Evolutionary conservation across 2,329 filamentous ascomycete species (phyloP).

Genomic region (Pyrenophora tritici-repentis): DNA sequence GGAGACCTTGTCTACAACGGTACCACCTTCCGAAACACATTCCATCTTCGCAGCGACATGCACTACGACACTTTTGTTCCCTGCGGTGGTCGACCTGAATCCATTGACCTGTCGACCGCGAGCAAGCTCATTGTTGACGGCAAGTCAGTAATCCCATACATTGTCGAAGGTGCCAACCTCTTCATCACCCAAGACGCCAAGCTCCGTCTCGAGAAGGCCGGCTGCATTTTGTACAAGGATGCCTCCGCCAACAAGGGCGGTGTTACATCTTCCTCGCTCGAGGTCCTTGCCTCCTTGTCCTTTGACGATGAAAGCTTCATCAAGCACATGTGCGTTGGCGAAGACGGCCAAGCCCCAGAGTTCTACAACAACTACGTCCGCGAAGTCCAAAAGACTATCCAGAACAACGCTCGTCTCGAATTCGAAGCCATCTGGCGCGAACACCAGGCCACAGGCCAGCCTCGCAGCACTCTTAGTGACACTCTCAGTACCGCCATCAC

Average conservation of each 20-base stretch:
- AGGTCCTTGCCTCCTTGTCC: slow-evolving; percentile 90
- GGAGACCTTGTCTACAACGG: slow-evolving; percentile 90
- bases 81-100: slow-evolving; percentile 94
- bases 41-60: slow-evolving; percentile 78
- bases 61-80: slow-evolving; percentile 90
- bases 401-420: slow-evolving; percentile 87
- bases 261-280: slow-evolving; percentile 94
- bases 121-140: slow-evolving; percentile 87
- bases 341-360: slow-evolving; percentile 76
- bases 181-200: slow-evolving; percentile 99
- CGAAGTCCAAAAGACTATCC: slow-evolving; percentile 87
- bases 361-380: slow-evolving; percentile 96
- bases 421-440: slow-evolving; percentile 99
- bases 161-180: slow-evolving; percentile 96
- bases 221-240: slow-evolving; percentile 95
- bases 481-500: slow-evolving; percentile 91
- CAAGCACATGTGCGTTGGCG: slow-evolving; percentile 87
- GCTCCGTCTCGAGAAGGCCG: slow-evolving; percentile 90
- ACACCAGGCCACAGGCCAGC: slow-evolving; percentile 76
- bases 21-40: slow-evolving; percentile 95
- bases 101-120: slow-evolving; percentile 88
- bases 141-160: slow-evolving; percentile 86
- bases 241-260: slow-evolving; percentile 98
- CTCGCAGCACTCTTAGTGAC: slow-evolving; percentile 88
- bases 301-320: slow-evolving; percentile 90